These are phyloP conservation scores for Tripterygium wilfordii DNA, from an alignment of 177 flowering plant genomes.

Conservation along the genomic window DNA sequence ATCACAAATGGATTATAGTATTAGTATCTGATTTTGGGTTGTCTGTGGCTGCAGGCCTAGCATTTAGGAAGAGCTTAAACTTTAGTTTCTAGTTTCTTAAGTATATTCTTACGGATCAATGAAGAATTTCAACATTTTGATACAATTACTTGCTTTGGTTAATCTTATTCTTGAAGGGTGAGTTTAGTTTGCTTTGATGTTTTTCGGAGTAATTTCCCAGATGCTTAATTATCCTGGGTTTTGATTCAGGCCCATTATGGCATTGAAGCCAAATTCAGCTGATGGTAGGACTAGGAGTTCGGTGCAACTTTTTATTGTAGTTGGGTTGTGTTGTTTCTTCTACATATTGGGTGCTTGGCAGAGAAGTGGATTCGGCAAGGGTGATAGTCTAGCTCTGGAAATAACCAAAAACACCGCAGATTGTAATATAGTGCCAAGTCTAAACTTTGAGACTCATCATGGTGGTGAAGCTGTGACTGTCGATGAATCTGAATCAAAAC, in stretches of 20 bases:
- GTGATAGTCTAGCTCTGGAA: constrained; percentile 68
- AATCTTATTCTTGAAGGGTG: too few species aligned
- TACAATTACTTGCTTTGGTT: too few species aligned
- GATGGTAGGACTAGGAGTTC: constrained; percentile 68
- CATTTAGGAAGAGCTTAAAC: too few species aligned
- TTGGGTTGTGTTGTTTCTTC: constrained; percentile 82
- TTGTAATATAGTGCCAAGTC: constrained; percentile 44
- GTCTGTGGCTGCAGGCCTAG: too few species aligned
- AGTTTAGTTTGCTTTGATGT: too few species aligned
- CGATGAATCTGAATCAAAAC: constrained; percentile 36
- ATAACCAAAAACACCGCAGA: constrained; percentile 60
- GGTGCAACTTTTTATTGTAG: constrained; percentile 62
- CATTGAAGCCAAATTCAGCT: constrained; percentile 37
- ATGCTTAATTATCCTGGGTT: not conserved
- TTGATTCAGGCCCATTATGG: constrained; percentile 53
- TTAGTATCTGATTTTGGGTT: too few species aligned
- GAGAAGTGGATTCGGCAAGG: constrained; percentile 92
- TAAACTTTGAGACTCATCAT: constrained; percentile 80
- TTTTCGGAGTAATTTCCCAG: too few species aligned
- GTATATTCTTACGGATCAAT: too few species aligned
- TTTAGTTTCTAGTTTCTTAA: too few species aligned
- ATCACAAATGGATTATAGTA: too few species aligned
- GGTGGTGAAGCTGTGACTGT: constrained; percentile 29
- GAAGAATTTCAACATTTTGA: too few species aligned
- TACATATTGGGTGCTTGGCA: constrained; percentile 95